These are phyloP conservation scores for Heterobasidion occidentale DNA, from an alignment of 1,284 basidiomycete species.

Conservation along the genomic window DNA sequence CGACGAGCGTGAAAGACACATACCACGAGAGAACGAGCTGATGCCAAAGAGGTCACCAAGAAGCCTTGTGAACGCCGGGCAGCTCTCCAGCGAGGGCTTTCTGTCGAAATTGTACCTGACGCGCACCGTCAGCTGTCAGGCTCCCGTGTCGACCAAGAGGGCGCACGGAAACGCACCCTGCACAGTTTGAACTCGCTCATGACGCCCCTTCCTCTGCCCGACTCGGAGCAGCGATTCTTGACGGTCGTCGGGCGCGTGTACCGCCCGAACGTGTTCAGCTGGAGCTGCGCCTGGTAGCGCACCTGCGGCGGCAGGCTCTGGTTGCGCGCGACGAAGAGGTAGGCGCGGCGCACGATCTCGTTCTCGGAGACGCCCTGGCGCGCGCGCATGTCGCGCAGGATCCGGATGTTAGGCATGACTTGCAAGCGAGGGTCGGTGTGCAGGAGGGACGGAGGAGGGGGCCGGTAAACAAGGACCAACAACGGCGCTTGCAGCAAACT, in stretches of 20 bases:
- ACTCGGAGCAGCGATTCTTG: conserved; percentile 82
- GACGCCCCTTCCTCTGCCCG: conserved; percentile 80
- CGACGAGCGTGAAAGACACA: too few relatives aligned
- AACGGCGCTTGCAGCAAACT: background rate
- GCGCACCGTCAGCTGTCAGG: background rate
- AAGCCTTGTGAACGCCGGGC: conserved; percentile 79
- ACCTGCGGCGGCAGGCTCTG: conserved; percentile 77
- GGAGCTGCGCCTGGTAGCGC: conserved; percentile 93
- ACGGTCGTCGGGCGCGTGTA: conserved; percentile 81
- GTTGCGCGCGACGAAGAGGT: conserved; percentile 87
- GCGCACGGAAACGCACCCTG: conserved; percentile 48
- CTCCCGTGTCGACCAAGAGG: background rate
- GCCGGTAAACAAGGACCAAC: background rate
- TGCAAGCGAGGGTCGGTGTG: background rate
- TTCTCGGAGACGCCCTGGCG: conserved; percentile 62
- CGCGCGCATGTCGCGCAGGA: conserved; percentile 73
- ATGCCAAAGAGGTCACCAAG: conserved; percentile 49
- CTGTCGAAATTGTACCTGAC: conserved; percentile 80
- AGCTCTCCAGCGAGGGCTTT: conserved; percentile 72
- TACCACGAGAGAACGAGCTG: background rate
- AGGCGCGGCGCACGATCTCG: conserved; percentile 80
- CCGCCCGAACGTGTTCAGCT: conserved; percentile 81
- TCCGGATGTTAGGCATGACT: conserved; percentile 37
- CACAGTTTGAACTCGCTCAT: conserved; percentile 86
- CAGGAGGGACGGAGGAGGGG: background rate